Evolutionary conservation across 2,329 filamentous ascomycete species (phyloP).

Genomic region (Zasmidium citrigriseum): DNA sequence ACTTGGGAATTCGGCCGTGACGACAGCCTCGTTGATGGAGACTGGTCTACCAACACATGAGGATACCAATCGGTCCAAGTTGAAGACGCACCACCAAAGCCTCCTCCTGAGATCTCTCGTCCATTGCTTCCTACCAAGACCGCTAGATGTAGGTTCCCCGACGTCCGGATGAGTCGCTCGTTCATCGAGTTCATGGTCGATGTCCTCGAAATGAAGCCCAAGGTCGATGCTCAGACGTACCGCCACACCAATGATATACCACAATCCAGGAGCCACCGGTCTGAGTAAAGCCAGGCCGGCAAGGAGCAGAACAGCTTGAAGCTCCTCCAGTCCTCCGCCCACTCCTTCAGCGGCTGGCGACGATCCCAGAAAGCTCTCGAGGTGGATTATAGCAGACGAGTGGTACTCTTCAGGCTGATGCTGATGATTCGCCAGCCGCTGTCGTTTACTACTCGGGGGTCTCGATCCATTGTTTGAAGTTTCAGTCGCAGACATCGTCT

Average conservation of each 20-base stretch:
- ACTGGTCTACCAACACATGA: constrained; percentile 92
- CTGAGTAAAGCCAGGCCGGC: constrained; percentile 89
- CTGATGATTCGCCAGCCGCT: constrained; percentile 52
- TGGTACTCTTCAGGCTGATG: constrained; percentile 93
- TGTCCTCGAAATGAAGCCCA: constrained; percentile 87
- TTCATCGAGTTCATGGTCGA: constrained; percentile 59
- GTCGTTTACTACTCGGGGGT: constrained; percentile 45
- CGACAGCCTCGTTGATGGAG: constrained; percentile 92
- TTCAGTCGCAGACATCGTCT: constrained; percentile 29
- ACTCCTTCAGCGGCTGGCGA: constrained; percentile 65
- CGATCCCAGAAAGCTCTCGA: constrained; percentile 79
- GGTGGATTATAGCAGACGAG: constrained; percentile 86
- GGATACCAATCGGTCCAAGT: constrained; percentile 84
- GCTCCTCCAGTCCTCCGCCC: constrained; percentile 85
- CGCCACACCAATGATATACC: constrained; percentile 96
- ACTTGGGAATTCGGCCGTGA: constrained; percentile 93
- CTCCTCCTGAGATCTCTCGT: constrained; percentile 81
- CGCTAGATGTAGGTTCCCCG: constrained; percentile 9
- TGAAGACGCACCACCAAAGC: constrained; percentile 97
- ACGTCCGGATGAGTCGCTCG: constrained; percentile 18
- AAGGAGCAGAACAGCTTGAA: constrained; percentile 88
- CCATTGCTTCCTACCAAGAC: constrained; percentile 72
- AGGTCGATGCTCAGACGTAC: constrained; percentile 88
- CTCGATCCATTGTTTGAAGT: constrained; percentile 31
- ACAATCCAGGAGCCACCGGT: constrained; percentile 88